Evolutionary conservation across 1,139 yeast species (phyloP).

Genomic region (Hyphopichia wangnamkhiaoensis): DNA sequence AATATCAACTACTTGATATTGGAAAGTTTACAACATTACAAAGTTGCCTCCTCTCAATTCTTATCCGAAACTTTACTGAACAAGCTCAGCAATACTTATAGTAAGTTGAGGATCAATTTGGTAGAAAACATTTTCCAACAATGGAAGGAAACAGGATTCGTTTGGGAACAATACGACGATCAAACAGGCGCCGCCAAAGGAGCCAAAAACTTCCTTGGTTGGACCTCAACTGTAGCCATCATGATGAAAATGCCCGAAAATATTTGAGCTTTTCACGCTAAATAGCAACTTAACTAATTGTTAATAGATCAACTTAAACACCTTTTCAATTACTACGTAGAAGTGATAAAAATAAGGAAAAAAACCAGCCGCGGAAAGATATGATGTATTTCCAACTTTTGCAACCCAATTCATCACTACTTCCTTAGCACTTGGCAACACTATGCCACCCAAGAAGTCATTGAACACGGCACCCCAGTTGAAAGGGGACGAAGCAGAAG

Average conservation of each 20-base stretch:
- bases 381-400: too few species aligned
- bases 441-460: too few species aligned
- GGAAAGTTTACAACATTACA: conserved; percentile 66
- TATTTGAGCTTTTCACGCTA: too few species aligned
- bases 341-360: too few species aligned
- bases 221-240: conserved; percentile 82
- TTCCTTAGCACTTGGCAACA: neutral
- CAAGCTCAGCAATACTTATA: conserved; percentile 45
- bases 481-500: conserved; percentile 11
- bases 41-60: conserved; percentile 17
- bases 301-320: too few species aligned
- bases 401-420: neutral
- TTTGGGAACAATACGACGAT: conserved; percentile 91
- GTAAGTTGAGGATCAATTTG: conserved; percentile 60
- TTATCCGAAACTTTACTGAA: conserved; percentile 34
- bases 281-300: too few species aligned
- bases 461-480: conserved; percentile 2
- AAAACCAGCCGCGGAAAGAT: too few species aligned
- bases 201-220: conserved; percentile 88
- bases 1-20: conserved; percentile 83
- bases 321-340: too few species aligned
- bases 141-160: conserved; percentile 77
- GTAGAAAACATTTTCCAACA: conserved; percentile 66
- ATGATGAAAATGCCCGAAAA: conserved; percentile 79
- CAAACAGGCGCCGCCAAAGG: conserved; percentile 74